Percentiles rank a stretch among this genome's conserved stretches.
phyloP scores from a whole-genome alignment of 176 grass and related monocot genomes.

The Echinochloa phyllopogon region DNA sequence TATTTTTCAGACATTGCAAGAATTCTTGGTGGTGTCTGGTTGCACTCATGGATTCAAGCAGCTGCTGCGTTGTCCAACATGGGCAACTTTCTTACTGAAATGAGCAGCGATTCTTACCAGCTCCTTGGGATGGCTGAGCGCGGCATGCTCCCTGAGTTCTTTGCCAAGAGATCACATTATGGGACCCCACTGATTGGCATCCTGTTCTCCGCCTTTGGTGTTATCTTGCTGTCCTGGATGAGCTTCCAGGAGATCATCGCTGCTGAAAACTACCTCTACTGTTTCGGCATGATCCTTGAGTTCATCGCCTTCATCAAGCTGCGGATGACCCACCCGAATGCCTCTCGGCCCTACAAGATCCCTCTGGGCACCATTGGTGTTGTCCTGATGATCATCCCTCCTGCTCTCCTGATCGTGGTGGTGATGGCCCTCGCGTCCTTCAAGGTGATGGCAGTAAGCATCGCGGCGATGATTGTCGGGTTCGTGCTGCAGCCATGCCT shows the following conservation, averaged over 20 bases:
- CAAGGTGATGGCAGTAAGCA: slow-evolving; percentile 68
- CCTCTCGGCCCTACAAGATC: slow-evolving; percentile 67
- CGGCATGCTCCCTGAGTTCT: slow-evolving; percentile 78
- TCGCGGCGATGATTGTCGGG: slow-evolving; percentile 58
- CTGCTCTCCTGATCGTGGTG: slow-evolving; percentile 60
- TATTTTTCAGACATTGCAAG: slow-evolving; percentile 76
- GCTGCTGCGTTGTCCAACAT: slow-evolving; percentile 85
- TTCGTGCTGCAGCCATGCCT: slow-evolving; percentile 69
- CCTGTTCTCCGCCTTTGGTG: slow-evolving; percentile 78
- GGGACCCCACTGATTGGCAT: slow-evolving; percentile 82
- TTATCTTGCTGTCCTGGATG: slow-evolving; percentile 75
- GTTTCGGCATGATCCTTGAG: slow-evolving; percentile 93
- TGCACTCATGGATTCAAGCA: slow-evolving; percentile 70
- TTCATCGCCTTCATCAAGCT: slow-evolving; percentile 89
- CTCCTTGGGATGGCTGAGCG: slow-evolving; percentile 86
- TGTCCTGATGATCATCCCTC: slow-evolving; percentile 77
- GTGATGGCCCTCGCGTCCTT: slow-evolving; percentile 64
- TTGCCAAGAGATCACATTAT: slow-evolving; percentile 58
- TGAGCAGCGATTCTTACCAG: slow-evolving; percentile 93
- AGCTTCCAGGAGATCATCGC: slow-evolving; percentile 95
- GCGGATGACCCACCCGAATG: slow-evolving; percentile 55
- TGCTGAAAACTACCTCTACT: slow-evolving; percentile 85
- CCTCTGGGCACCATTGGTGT: slow-evolving; percentile 67
- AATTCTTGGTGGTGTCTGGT: slow-evolving; percentile 69
- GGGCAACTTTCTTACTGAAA: slow-evolving; percentile 89